These are phyloP conservation scores for Agrostemma githago DNA, from an alignment of 148 eudicot genomes.

Conservation along the genomic window DNA sequence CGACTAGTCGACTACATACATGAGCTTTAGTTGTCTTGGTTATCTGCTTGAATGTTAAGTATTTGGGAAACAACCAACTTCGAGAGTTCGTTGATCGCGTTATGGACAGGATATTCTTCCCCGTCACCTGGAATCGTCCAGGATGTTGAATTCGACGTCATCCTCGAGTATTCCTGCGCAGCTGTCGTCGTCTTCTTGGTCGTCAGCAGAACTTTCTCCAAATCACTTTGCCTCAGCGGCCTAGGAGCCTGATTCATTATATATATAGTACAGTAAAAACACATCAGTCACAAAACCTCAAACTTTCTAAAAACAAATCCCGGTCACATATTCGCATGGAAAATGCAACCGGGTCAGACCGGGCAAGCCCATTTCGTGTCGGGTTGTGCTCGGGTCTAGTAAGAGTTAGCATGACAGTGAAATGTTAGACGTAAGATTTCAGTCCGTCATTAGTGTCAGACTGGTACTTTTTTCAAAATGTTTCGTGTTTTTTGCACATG, in stretches of 20 bases:
- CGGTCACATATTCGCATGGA: not conserved
- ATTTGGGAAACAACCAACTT: constrained; percentile 72
- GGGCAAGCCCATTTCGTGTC: not conserved
- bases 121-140: constrained; percentile 46
- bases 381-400: too few relatives aligned
- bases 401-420: not conserved
- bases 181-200: constrained; percentile 58
- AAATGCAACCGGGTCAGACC: not conserved
- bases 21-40: constrained; percentile 36
- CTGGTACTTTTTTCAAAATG: too few relatives aligned
- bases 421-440: too few relatives aligned
- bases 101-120: constrained; percentile 58
- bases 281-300: not conserved
- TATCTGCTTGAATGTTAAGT: constrained; percentile 48
- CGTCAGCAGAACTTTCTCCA: constrained; percentile 58
- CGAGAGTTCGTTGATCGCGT: constrained; percentile 64
- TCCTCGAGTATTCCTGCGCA: constrained; percentile 62
- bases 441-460: too few relatives aligned
- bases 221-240: constrained; percentile 56
- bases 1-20: not conserved
- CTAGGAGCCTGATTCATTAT: constrained; percentile 50
- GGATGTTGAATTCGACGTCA: constrained; percentile 27
- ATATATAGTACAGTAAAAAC: not conserved
- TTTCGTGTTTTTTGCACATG: too few relatives aligned
- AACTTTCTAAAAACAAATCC: not conserved